Evolutionary conservation across 208 protist genomes (phyloP), one percentile per base, ranked within the genome.

Genomic region (Blastocrithidia nonstop): DNA sequence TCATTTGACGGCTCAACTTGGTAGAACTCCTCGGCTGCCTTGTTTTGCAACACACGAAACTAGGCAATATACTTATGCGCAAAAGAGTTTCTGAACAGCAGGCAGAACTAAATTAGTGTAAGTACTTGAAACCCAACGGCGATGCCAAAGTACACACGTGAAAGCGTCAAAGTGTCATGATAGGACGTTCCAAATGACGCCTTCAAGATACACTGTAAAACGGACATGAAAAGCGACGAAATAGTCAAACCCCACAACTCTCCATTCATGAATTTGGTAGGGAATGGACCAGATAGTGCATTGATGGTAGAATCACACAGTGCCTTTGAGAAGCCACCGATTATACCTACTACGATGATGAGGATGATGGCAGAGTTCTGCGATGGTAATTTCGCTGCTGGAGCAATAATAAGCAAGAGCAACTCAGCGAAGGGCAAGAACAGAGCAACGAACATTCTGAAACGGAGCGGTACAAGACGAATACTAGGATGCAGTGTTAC

Each of bases 251-350:
- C 87, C 57, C 54, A 71, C 63, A 87, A 76, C 17, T 61, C 54
- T 6, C 60, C 73, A 43, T 71, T 71, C 50, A 75, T 84, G 50
- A 88, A 92, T 51, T 77, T 75, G 26, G 63, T 66, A 22, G 85
- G 85, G 45, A 94, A 82, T 8, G 66, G 61, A 19, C 63, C 74
- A 6, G 70, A 75, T 22, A 95, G 57, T 6, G 82, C 85, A 39
- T 87, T 87, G 9, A 75, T 69, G 27, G 62, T 71, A n/a, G 80
- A 73, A 43, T 93, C 69, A 45, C 67, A 73, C 16, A 92, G 52
- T 17, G 83, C 74, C 47, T 82, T 91, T 11, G 64, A 67, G 33
- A 76, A 56, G 19, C 79, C 80, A 44, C 58, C 47, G 27, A 80
- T 28, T 21, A 78, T 33, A 13, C 67, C 60, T 11, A 77, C 54